Percentiles rank a stretch among this genome's conserved stretches.
Conservation (phyloP, 306 rosid genomes). For the Vigna mungo region DNA sequence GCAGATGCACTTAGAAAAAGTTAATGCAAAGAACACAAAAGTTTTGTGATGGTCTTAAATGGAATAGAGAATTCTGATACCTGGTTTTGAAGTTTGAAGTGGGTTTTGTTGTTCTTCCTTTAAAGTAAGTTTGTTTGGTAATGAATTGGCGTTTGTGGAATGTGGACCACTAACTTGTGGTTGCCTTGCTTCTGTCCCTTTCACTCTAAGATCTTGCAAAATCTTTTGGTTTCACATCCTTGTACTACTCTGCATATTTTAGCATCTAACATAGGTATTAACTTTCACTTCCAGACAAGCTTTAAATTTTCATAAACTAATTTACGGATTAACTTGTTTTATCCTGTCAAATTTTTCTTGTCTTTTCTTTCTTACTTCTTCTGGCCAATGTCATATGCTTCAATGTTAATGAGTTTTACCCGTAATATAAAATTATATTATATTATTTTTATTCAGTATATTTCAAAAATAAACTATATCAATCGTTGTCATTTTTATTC, state of each 20-base stretch:
- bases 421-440: too few species aligned
- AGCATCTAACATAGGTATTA: too few species aligned
- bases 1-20: not conserved
- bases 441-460: too few species aligned
- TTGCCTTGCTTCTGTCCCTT: not conserved
- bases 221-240: not conserved
- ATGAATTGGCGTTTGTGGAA: constrained; percentile 4
- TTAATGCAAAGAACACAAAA: not conserved
- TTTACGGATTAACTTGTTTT: too few species aligned
- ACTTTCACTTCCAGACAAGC: too few species aligned
- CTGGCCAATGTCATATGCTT: too few species aligned
- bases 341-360: too few species aligned
- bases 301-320: too few species aligned
- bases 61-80: constrained; percentile 15
- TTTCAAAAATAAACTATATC: too few species aligned
- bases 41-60: not conserved
- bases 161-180: not conserved
- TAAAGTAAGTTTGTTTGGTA: not conserved
- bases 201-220: not conserved
- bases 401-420: too few species aligned
- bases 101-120: not conserved
- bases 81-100: constrained; percentile 7
- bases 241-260: not conserved
- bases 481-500: too few species aligned
- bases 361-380: too few species aligned